Evolutionary conservation across 208 protist genomes (phyloP).

Genomic region (Strigomonas galati): DNA sequence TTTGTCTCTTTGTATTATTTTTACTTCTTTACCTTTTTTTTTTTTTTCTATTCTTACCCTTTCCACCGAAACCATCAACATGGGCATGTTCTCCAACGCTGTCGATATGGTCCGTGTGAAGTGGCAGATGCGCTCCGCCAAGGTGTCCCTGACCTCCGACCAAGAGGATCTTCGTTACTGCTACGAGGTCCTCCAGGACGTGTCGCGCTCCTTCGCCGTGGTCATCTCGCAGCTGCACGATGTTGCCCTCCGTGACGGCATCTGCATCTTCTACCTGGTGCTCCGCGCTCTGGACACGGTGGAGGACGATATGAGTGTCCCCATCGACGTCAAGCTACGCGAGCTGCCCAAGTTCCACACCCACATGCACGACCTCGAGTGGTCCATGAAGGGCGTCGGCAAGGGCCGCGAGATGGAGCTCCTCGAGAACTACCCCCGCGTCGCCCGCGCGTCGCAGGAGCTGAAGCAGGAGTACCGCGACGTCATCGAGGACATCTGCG

Average conservation of each 20-base stretch:
- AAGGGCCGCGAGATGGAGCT: slow-evolving; percentile 67
- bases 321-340: slow-evolving; percentile 56
- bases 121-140: slow-evolving; percentile 40
- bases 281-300: slow-evolving; percentile 94
- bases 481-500: slow-evolving; percentile 93
- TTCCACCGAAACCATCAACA: not conserved
- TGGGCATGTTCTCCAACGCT: slow-evolving; percentile 29
- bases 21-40: not conserved
- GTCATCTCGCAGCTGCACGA: slow-evolving; percentile 92
- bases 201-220: slow-evolving; percentile 91
- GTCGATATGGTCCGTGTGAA: slow-evolving; percentile 56
- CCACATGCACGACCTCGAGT: slow-evolving; percentile 45
- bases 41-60: not conserved
- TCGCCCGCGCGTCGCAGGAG: slow-evolving; percentile 58
- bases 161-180: slow-evolving; percentile 79
- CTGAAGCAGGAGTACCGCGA: slow-evolving; percentile 70
- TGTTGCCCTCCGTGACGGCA: slow-evolving; percentile 69
- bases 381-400: slow-evolving; percentile 54
- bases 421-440: slow-evolving; percentile 61
- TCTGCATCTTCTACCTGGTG: slow-evolving; percentile 97
- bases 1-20: not conserved
- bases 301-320: slow-evolving; percentile 92
- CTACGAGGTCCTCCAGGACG: slow-evolving; percentile 86
- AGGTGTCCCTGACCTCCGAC: slow-evolving; percentile 29
- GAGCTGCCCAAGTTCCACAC: slow-evolving; percentile 81